Percentiles rank a stretch among this genome's conserved stretches.
Evolutionary conservation across 2,329 filamentous ascomycete genomes (phyloP).

Genomic region (Pseudocercospora crystallina): DNA sequence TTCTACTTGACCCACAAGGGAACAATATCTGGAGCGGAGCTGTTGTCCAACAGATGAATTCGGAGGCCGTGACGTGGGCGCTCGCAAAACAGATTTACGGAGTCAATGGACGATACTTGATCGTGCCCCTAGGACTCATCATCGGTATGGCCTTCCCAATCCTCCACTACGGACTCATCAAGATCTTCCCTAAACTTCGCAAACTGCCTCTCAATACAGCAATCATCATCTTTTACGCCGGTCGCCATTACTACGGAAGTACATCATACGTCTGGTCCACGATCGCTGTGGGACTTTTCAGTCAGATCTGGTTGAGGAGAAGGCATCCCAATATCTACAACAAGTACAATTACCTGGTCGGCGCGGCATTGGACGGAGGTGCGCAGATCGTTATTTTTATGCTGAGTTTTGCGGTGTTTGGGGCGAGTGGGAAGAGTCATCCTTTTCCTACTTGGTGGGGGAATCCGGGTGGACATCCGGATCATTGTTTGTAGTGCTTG

Average conservation of each 20-base stretch:
- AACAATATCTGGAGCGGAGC: conserved; percentile 51
- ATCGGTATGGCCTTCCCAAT: conserved; percentile 47
- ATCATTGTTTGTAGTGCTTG: conserved; percentile 1
- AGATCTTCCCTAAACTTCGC: neutral
- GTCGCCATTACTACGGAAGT: conserved; percentile 42
- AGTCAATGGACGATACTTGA: conserved; percentile 34
- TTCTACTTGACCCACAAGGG: conserved; percentile 44
- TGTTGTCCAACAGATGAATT: conserved; percentile 47
- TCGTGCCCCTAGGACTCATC: conserved; percentile 42
- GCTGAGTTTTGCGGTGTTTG: conserved; percentile 39
- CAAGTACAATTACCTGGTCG: conserved; percentile 39
- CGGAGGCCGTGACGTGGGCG: conserved; percentile 42
- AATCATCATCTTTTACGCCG: conserved; percentile 43
- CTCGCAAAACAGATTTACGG: conserved; percentile 46
- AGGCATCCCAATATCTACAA: conserved; percentile 29
- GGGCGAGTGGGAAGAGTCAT: conserved; percentile 39
- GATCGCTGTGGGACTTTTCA: conserved; percentile 70
- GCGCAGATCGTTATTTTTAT: conserved; percentile 38
- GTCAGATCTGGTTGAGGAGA: conserved; percentile 57
- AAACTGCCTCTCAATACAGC: conserved; percentile 35
- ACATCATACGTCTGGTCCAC: conserved; percentile 28
- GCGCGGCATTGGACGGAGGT: conserved; percentile 37
- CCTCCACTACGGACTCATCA: conserved; percentile 28
- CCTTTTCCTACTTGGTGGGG: conserved; percentile 26
- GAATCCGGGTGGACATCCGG: conserved; percentile 8